Evolutionary conservation across 2,329 filamentous ascomycete species (phyloP), one percentile per base, ranked within the genome.

Genomic region (Colletotrichum eleusines): DNA sequence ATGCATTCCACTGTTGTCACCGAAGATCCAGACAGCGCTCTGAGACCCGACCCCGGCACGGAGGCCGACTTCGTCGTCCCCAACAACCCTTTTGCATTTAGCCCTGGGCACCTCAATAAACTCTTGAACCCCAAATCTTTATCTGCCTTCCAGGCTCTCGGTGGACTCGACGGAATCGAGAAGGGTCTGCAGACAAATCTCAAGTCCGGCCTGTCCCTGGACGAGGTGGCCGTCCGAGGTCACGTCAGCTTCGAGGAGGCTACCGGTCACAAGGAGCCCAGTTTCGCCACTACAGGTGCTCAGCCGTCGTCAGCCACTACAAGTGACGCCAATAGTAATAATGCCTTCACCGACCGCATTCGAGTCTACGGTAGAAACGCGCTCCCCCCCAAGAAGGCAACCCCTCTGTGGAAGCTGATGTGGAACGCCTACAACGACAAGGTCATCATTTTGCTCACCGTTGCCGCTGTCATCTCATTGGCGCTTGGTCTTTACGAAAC

Each of bases 71-170:
- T 94, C 74, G 87, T 92, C 12, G 85, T 91, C 59, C 84, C 91
- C 74, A 94, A 93, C 77, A 94, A 93, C 77, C 90, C 87, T 54
- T 94, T 94, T 74, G 92, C 91, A 5, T 94, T 92, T 75, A 88
- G 90, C 0, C 91, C 91, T 1, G 92, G 92, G 6, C 91, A 94
- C 70, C 81, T 95, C 75, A 90, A 89, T 74, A 94, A 94, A 80
- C 81, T 94, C 28, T 83, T 93, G 66, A 94, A 94, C 72, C 92
- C 92, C 0, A 94, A 94, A 80, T 94, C 87, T 74, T 81, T 93
- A 70, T 83, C 86, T 23, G 92, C 91, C 9, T 93, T 93, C 73
- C 87, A 90, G 74, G 91, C 91, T 3, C 79, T 95, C 4, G 92
- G 92, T 68, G 92, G 92, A 54, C 78, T 94, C 12, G 80, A 82